Percentiles rank a stretch among this genome's conserved stretches.
phyloP scores from a whole-genome alignment of 805 yeast genomes.

The Lipomyces kockii region DNA sequence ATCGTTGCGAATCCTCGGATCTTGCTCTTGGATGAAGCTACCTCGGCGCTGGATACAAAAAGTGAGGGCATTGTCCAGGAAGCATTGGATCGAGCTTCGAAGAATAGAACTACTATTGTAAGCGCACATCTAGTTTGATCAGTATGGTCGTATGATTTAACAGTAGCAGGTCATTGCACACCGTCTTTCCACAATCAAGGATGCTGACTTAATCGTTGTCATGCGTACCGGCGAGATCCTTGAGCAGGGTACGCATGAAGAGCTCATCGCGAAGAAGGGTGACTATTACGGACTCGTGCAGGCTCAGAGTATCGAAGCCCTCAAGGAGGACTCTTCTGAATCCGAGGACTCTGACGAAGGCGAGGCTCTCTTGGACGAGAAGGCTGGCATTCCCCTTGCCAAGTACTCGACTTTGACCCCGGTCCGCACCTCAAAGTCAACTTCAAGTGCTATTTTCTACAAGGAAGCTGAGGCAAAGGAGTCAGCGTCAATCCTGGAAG shows the following conservation, averaged over 20 bases:
- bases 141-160: neutral
- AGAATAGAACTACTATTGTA: slow-evolving; percentile 59
- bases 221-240: slow-evolving; percentile 56
- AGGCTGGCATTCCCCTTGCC: slow-evolving; percentile 22
- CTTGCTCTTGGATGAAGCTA: slow-evolving; percentile 66
- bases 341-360: slow-evolving; percentile 24
- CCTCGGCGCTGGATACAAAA: slow-evolving; percentile 68
- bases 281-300: slow-evolving; percentile 46
- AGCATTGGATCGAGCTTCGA: slow-evolving; percentile 50
- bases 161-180: slow-evolving; percentile 77
- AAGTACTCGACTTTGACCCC: slow-evolving; percentile 18
- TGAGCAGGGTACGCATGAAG: slow-evolving; percentile 53
- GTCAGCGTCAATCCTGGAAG: slow-evolving; percentile 16
- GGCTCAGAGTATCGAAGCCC: slow-evolving; percentile 43
- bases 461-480: slow-evolving; percentile 10
- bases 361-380: slow-evolving; percentile 20
- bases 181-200: slow-evolving; percentile 80
- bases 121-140: neutral
- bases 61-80: slow-evolving; percentile 64
- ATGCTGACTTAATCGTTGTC: slow-evolving; percentile 61
- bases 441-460: neutral
- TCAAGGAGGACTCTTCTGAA: slow-evolving; percentile 13
- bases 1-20: slow-evolving; percentile 59
- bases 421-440: slow-evolving; percentile 16
- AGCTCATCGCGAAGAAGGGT: slow-evolving; percentile 44